Evolutionary conservation across 768 basidiomycete genomes (phyloP).

Genomic region (Rhizopogon rudus): DNA sequence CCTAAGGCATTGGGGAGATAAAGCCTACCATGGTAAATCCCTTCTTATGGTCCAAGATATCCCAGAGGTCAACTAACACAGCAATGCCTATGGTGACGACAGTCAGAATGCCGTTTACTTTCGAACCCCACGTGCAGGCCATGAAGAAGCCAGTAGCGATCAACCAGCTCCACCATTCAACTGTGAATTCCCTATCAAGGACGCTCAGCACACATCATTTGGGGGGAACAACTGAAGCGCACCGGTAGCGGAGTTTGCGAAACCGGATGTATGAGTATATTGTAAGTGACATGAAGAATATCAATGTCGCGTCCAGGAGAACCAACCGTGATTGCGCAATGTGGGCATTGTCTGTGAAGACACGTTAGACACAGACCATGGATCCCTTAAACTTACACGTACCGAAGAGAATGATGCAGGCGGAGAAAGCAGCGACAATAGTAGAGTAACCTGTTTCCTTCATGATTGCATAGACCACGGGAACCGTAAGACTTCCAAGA

Average conservation of each 20-base stretch:
- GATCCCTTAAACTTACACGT: conserved; percentile 22
- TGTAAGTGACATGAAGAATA: conserved; percentile 94
- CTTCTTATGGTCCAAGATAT: conserved; percentile 79
- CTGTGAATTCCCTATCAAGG: conserved; percentile 69
- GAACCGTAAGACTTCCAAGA: conserved; percentile 84
- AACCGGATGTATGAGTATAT: conserved; percentile 93
- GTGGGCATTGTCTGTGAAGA: conserved; percentile 82
- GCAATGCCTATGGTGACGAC: conserved; percentile 87
- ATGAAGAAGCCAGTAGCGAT: conserved; percentile 86
- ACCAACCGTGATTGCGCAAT: conserved; percentile 95
- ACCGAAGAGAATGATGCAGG: conserved; percentile 85
- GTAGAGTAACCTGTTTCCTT: conserved; percentile 96
- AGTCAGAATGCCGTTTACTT: conserved; percentile 94
- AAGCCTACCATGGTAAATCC: conserved; percentile 68
- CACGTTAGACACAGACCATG: conserved; percentile 2
- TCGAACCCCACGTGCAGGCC: conserved; percentile 95
- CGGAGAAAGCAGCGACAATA: conserved; percentile 86
- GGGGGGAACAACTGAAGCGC: conserved; percentile 18
- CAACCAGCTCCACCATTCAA: conserved; percentile 95
- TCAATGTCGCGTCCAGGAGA: conserved; percentile 87
- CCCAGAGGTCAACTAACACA: conserved; percentile 93
- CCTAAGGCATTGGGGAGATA: not conserved
- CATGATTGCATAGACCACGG: conserved; percentile 94
- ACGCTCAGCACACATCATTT: not conserved
- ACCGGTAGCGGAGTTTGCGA: conserved; percentile 90